A percentile compares a stretch with the other conserved stretches of the same genome.
Conservation (phyloP, 2,329 filamentous ascomycete species). For the Sarocladiaceae sp. region DNA sequence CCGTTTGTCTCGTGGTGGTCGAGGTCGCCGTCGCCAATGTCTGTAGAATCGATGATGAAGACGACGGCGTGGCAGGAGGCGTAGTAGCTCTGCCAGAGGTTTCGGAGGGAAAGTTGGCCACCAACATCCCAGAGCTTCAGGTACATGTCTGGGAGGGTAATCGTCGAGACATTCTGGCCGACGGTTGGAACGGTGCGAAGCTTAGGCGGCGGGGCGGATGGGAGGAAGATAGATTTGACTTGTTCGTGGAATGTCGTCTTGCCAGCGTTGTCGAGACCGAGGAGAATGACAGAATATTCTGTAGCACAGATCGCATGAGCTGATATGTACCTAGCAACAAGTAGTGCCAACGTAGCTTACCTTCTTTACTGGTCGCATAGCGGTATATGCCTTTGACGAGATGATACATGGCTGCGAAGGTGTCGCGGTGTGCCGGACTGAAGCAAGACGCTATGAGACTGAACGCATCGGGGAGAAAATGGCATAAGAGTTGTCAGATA, state of each 20-base stretch:
- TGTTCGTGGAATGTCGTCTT: constrained; percentile 98
- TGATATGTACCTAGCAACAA: constrained; percentile 1
- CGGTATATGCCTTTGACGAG: constrained; percentile 91
- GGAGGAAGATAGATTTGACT: constrained; percentile 81
- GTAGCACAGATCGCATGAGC: constrained; percentile 10
- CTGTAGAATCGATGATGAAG: constrained; percentile 93
- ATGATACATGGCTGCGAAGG: constrained; percentile 70
- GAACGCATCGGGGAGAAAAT: no score
- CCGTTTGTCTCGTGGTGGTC: constrained; percentile 40
- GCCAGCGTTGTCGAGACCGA: constrained; percentile 95
- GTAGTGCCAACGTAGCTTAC: constrained; percentile 33
- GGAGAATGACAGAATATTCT: constrained; percentile 97
- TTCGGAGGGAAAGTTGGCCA: constrained; percentile 81
- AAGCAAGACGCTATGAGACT: background rate
- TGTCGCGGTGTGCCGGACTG: background rate
- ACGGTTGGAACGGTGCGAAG: constrained; percentile 91
- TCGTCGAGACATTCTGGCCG: constrained; percentile 91
- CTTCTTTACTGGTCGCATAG: constrained; percentile 95
- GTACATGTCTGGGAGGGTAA: constrained; percentile 89
- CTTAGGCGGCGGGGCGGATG: constrained; percentile 55
- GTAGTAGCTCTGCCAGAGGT: constrained; percentile 96
- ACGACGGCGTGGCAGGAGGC: constrained; percentile 90
- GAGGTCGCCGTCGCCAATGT: constrained; percentile 78
- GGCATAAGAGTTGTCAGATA: no score
- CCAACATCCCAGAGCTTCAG: constrained; percentile 98